phyloP scores from a whole-genome alignment of 2,329 filamentous ascomycete species.

The Arthrobotrys pseudoclavata region DNA sequence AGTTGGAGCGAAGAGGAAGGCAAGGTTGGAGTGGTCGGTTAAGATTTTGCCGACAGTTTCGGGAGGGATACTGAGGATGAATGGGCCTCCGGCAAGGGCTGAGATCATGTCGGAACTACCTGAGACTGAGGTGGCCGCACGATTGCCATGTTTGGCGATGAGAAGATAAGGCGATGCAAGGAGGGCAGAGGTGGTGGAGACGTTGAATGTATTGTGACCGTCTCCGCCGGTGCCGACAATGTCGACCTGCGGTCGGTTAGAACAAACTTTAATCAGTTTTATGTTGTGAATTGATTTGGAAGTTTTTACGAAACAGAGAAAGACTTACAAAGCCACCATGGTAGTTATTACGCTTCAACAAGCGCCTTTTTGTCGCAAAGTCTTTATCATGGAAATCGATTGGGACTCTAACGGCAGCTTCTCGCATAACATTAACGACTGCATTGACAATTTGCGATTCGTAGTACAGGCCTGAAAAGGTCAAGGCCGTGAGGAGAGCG shows the following conservation, averaged over 20 bases:
- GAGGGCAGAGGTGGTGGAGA: constrained; percentile 94
- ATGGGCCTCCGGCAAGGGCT: constrained; percentile 75
- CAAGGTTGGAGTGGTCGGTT: constrained; percentile 72
- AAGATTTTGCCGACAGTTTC: constrained; percentile 80
- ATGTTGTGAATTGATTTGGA: background rate
- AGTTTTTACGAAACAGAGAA: background rate
- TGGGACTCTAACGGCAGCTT: constrained; percentile 81
- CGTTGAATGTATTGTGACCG: constrained; percentile 97
- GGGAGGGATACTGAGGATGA: constrained; percentile 80
- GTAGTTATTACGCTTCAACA: constrained; percentile 79
- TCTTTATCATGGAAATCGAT: constrained; percentile 70
- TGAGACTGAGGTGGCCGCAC: constrained; percentile 93
- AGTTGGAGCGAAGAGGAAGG: constrained; percentile 93
- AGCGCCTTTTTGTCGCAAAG: constrained; percentile 71
- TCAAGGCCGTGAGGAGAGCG: constrained; percentile 87
- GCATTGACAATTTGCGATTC: constrained; percentile 86
- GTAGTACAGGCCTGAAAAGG: constrained; percentile 89
- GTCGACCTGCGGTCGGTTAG: constrained; percentile 73
- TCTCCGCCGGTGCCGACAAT: constrained; percentile 98
- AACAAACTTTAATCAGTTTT: background rate
- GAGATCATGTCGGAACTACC: constrained; percentile 91
- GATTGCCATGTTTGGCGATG: constrained; percentile 95
- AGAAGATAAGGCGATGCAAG: constrained; percentile 86
- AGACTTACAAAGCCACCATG: constrained; percentile 81
- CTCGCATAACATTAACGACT: constrained; percentile 86